Evolutionary conservation across 768 basidiomycete genomes (phyloP).

Genomic region (Mycena chlorophos): DNA sequence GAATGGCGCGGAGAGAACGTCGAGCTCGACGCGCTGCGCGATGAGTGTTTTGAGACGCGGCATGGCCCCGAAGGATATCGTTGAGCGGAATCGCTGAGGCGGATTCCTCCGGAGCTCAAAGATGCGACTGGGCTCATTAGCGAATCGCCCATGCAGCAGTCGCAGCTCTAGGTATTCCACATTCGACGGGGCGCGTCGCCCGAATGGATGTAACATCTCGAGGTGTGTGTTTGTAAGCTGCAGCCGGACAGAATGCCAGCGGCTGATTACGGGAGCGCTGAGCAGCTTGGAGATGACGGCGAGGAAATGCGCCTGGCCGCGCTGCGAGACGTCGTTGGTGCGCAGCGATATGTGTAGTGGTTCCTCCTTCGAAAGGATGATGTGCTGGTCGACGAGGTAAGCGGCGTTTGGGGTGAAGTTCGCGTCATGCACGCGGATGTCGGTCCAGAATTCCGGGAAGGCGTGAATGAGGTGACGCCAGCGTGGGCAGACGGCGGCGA

Average conservation of each 20-base stretch:
- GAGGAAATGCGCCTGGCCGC: neutral
- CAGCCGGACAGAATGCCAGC: neutral
- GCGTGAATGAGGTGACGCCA: neutral
- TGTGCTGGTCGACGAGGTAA: neutral
- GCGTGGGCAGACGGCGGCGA: neutral
- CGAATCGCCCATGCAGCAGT: neutral
- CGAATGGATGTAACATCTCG: neutral
- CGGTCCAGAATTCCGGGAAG: neutral
- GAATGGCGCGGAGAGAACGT: neutral
- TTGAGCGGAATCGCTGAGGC: too few relatives aligned
- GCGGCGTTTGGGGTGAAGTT: neutral
- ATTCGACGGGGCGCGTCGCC: too few relatives aligned
- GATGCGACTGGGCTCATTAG: too few relatives aligned
- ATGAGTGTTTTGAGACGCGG: neutral
- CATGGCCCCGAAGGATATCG: neutral
- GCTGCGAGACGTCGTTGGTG: neutral
- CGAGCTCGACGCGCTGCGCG: neutral
- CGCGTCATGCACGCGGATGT: neutral
- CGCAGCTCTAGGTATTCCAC: neutral
- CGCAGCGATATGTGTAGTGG: neutral
- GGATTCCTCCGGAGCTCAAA: neutral
- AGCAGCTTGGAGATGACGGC: neutral
- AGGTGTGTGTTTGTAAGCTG: neutral
- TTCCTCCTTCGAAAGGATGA: neutral
- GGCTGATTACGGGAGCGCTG: neutral